These are phyloP conservation scores for Clavulina sp. DNA, from an alignment of 768 basidiomycete species.

Conservation along the genomic window DNA sequence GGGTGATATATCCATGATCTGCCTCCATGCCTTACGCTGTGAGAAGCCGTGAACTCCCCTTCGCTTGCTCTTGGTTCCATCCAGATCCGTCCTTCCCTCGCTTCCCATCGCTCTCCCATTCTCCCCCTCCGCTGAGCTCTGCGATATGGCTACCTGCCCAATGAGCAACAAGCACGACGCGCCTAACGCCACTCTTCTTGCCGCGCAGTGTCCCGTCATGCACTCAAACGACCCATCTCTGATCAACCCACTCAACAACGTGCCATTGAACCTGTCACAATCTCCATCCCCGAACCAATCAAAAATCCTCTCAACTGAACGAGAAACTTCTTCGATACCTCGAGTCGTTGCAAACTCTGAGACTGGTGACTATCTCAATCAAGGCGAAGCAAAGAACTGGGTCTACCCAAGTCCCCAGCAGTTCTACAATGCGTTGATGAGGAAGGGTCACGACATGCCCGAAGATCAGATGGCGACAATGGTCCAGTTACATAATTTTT, in stretches of 20 bases:
- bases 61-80: too few relatives aligned
- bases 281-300: conserved; percentile 39
- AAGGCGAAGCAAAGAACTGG: conserved; percentile 39
- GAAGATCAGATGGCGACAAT: conserved; percentile 90
- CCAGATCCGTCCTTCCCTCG: too few relatives aligned
- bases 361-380: not conserved
- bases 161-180: too few relatives aligned
- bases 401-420: conserved; percentile 96
- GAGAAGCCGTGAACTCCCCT: too few relatives aligned
- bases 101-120: too few relatives aligned
- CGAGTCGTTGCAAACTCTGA: conserved; percentile 23
- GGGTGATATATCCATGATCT: too few relatives aligned
- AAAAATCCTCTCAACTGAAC: conserved; percentile 45
- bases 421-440: conserved; percentile 87
- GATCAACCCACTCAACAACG: conserved; percentile 69
- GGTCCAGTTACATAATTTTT: conserved; percentile 95
- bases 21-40: too few relatives aligned
- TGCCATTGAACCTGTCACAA: conserved; percentile 58
- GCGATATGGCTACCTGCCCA: too few relatives aligned
- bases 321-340: conserved; percentile 73
- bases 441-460: conserved; percentile 94
- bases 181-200: too few relatives aligned
- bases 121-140: too few relatives aligned
- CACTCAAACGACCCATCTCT: too few relatives aligned
- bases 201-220: too few relatives aligned